Evolutionary conservation across 2,329 filamentous ascomycete genomes (phyloP).

Genomic region (Lecanoromycetidae sp.): DNA sequence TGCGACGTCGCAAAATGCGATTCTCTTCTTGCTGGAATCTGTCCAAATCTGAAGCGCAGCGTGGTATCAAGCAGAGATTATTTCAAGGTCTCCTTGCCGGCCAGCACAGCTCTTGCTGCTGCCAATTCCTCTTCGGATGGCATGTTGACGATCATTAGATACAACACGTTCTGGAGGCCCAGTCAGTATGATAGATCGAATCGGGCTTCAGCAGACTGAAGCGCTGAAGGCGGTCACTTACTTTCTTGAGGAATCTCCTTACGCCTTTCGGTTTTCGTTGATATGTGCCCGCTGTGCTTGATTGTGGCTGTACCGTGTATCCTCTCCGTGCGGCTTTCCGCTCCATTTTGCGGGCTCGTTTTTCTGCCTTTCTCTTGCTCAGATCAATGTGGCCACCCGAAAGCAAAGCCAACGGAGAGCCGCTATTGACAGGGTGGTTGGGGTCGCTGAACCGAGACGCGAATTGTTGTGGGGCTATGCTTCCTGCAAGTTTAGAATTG

Average conservation of each 20-base stretch:
- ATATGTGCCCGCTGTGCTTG: not conserved
- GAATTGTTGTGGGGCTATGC: conserved; percentile 23
- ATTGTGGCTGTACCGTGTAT: not conserved
- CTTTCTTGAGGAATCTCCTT: not conserved
- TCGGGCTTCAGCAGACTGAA: not conserved
- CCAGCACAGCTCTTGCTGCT: not conserved
- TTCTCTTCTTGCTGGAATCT: no score
- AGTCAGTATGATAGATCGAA: not conserved
- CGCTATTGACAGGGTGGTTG: conserved; percentile 36
- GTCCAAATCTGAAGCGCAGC: no score
- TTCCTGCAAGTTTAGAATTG: not conserved
- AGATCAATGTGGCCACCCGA: conserved; percentile 32
- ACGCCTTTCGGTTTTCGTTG: no score
- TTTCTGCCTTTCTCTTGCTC: not conserved
- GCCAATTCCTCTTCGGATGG: conserved; percentile 34
- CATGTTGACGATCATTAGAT: conserved; percentile 41
- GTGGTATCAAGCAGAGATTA: not conserved
- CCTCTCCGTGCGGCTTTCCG: not conserved
- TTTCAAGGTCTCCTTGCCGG: not conserved
- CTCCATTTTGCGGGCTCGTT: not conserved
- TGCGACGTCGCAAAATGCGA: no score
- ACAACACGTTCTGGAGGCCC: conserved; percentile 34
- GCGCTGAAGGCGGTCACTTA: not conserved
- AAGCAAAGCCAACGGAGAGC: conserved; percentile 35
- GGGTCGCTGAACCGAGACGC: conserved; percentile 34